Conservation (phyloP, 352 stramenopile species). For the Globisporangium iwayamae region DNA sequence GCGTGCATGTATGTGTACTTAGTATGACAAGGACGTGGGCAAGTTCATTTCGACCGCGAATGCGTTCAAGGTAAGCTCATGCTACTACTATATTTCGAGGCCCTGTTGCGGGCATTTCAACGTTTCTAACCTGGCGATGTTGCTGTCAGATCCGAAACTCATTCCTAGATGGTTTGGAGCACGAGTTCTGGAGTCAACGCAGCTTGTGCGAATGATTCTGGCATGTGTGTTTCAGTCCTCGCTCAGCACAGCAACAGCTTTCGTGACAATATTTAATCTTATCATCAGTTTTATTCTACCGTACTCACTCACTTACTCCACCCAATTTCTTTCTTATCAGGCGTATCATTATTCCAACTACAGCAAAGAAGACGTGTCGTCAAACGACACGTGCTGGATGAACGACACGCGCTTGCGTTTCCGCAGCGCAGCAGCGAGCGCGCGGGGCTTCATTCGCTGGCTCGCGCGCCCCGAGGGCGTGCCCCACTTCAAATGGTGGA, state of each 20-base stretch:
- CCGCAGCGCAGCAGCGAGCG: conserved; percentile 52
- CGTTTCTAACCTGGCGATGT: not conserved
- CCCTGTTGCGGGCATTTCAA: not conserved
- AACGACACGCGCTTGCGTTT: conserved; percentile 88
- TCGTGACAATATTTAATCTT: conserved; percentile 1
- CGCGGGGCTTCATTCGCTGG: conserved; percentile 60
- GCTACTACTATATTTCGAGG: not conserved
- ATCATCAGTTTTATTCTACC: not conserved
- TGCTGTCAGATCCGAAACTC: conserved; percentile 29
- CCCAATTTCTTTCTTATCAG: not conserved
- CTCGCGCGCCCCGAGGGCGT: conserved; percentile 54
- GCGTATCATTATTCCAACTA: not conserved
- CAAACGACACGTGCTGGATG: conserved; percentile 86
- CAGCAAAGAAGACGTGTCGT: conserved; percentile 16
- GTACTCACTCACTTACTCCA: not conserved
- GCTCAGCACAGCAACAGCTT: not conserved
- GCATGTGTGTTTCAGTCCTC: too few relatives aligned
- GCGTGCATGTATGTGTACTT: not conserved
- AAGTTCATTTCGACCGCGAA: conserved; percentile 31
- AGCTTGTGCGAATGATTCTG: conserved; percentile 29
- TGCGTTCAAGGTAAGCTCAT: conserved; percentile 31
- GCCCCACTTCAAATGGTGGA: conserved; percentile 86
- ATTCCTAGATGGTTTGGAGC: conserved; percentile 36
- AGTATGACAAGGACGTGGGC: conserved; percentile 33
- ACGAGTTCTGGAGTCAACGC: conserved; percentile 43